Conservation (phyloP, 345 rosid genomes). For the Trapa incisa region DNA sequence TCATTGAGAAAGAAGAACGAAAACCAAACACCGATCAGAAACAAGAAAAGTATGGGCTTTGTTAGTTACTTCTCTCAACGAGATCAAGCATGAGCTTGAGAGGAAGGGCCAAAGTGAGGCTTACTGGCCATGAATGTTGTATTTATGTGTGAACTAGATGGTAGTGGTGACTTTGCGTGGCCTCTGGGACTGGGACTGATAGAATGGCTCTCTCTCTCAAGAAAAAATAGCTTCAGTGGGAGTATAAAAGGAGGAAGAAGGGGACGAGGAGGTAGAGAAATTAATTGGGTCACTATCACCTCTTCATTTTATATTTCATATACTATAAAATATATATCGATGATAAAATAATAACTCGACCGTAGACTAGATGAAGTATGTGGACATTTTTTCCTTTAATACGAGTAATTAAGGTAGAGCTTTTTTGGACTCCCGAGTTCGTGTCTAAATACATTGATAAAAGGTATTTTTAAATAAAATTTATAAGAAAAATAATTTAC, state of each 20-base stretch:
- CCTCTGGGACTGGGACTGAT: background rate
- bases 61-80: background rate
- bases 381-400: too few relatives aligned
- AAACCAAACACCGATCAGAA: background rate
- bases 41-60: background rate
- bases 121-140: background rate
- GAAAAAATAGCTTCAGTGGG: background rate
- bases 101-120: background rate
- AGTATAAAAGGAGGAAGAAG: background rate
- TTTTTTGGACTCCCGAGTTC: too few relatives aligned
- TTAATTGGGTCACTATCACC: background rate
- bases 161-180: background rate
- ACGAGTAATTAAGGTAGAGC: too few relatives aligned
- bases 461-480: too few relatives aligned
- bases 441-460: too few relatives aligned
- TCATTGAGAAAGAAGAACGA: background rate
- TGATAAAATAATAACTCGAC: too few relatives aligned
- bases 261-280: background rate
- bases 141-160: background rate
- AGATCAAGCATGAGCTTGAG: background rate
- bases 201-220: background rate
- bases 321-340: background rate
- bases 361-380: too few relatives aligned
- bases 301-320: background rate
- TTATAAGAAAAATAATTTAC: too few relatives aligned